Base-by-base conservation (phyloP, 192 early-diverging fungal genomes). In the Entophlyctis helioformis region DNA sequence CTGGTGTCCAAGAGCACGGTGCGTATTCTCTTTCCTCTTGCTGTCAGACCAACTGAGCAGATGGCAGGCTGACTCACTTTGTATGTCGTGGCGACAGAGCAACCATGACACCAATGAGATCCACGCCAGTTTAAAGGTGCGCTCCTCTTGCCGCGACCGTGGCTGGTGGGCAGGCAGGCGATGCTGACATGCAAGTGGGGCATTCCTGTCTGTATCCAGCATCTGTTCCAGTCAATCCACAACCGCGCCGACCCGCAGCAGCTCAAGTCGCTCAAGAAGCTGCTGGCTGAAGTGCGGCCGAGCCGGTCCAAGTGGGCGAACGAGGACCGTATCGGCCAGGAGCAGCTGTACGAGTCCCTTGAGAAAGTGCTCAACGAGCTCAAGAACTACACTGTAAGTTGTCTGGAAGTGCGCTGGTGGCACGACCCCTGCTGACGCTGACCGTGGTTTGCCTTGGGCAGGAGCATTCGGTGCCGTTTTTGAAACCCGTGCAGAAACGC, bases 271-370 rank as follows among this genome's bases (percentile, higher is more conserved):
- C 57, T 94, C 37, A 75, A 76, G 49, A 69, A 75, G 25, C 57
- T 94, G 20, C 56, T 94, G 19, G 77, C 76, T 0, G 84, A 87
- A 51, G 72, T 88, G 12, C 74, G 81, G 24, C 84, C 85, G 20
- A 77, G 80, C 47, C 70, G 83, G 48, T 84, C 84, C 33, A 90
- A 90, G 63, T 94, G 90, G 90, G 83, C 86, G 1, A 86, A 81
- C 45, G 82, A 88, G 31, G 82, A 87, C 39, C 74, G 76, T 7
- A 67, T 91, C 19, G 87, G 87, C 0, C 94, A 95, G 58, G 91
- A 88, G 40, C 76, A 87, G 53, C 64, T 97, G n/a, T 93, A 92
- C 56, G 84, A 87, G 44, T 84, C 81, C 21, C 77, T 84, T 28
- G 94, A 97, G 46, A 80, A 82, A 29, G 77, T 85, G 25, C 59